Percentiles rank a stretch among this genome's conserved stretches.
These are phyloP conservation scores for Colletotrichum melonis DNA, from an alignment of 2,329 filamentous ascomycete species.

Conservation along the genomic window DNA sequence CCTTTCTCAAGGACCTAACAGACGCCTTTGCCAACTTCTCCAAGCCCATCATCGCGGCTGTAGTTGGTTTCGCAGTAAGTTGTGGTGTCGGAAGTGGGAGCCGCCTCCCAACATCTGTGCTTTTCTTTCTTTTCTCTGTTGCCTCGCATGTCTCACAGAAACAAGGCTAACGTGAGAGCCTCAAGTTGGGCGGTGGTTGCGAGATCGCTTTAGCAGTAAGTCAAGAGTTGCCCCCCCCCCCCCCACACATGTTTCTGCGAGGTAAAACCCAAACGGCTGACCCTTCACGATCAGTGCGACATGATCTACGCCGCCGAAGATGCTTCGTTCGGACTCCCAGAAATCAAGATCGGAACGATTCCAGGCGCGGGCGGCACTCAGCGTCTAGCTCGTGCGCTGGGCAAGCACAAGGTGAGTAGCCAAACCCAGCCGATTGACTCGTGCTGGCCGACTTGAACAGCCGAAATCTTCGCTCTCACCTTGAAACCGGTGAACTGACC, in stretches of 20 bases:
- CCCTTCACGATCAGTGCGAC: conserved; percentile 47
- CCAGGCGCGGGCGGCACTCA: conserved; percentile 55
- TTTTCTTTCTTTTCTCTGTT: background rate
- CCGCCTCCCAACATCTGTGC: background rate
- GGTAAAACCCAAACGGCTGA: background rate
- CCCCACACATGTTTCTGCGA: background rate
- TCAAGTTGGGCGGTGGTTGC: conserved; percentile 60
- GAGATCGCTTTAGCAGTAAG: conserved; percentile 59
- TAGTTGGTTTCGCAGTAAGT: conserved; percentile 62
- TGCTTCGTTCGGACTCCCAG: conserved; percentile 52
- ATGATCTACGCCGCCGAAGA: conserved; percentile 49
- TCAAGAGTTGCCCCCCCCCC: background rate
- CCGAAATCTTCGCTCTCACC: conserved; percentile 37
- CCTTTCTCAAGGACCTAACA: conserved; percentile 52
- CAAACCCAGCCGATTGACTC: conserved; percentile 38
- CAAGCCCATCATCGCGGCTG: conserved; percentile 62
- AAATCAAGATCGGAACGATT: conserved; percentile 53
- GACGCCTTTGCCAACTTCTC: conserved; percentile 48
- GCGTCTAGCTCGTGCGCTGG: conserved; percentile 51
- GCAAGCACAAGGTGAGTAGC: conserved; percentile 51
- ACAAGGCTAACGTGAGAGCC: conserved; percentile 8
- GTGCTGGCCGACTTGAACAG: conserved; percentile 33
- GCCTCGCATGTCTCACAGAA: background rate
- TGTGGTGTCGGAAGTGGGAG: conserved; percentile 15
- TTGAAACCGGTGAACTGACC: conserved; percentile 13